Evolutionary conservation across 2,329 filamentous ascomycete species (phyloP), one percentile per base, ranked within the genome.

Genomic region (Neopestalotiopsis sp.): DNA sequence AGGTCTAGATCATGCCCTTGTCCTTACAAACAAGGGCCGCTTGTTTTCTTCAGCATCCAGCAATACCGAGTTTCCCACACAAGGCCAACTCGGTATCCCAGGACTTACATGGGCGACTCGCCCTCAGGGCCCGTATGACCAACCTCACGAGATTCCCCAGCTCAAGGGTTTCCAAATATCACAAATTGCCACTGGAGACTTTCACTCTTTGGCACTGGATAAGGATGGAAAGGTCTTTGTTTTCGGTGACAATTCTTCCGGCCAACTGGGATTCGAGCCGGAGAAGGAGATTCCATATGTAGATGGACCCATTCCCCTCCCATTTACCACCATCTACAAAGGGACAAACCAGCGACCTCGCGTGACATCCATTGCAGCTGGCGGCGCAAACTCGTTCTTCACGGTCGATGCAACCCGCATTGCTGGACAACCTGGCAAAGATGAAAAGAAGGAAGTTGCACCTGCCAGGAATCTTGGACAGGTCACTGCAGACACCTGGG

Each of bases 231-330:
- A 90, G 17, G 87, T 96, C 17, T 97, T 96, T 79, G 86, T 90
- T 6, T 98, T 97, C 81, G 96, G 96, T 49, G 95, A 98, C 79
- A 98, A 98, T 81, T 90, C 91, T 0, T 88, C 89, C 58, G 96
- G 96, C n/a, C 96, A 98, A 80, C 86, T 98, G 3, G 95, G 95
- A n/a, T 90, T 95, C 74, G 89, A 94, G 65, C 89, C 88, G 66
- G 89, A 90, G 63, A 78, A 87, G 0, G 88, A 91, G 34, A 83
- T 88, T 17, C 85, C 89, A 7, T 88, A 83, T 68, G 84, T 92
- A 30, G 92, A 95, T 72, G 86, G 87, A 0, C 94, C 96, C 0
- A 89, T 90, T 3, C 86, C 91, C 5, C 79, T 98, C 2, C 88
- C 93, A 1, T 87, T 93, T 53, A 87, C 89, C 70, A 89, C 88